Evolutionary conservation across 2,329 filamentous ascomycete species (phyloP), one percentile per base, ranked within the genome.

Genomic region (Xylariaceae sp.): DNA sequence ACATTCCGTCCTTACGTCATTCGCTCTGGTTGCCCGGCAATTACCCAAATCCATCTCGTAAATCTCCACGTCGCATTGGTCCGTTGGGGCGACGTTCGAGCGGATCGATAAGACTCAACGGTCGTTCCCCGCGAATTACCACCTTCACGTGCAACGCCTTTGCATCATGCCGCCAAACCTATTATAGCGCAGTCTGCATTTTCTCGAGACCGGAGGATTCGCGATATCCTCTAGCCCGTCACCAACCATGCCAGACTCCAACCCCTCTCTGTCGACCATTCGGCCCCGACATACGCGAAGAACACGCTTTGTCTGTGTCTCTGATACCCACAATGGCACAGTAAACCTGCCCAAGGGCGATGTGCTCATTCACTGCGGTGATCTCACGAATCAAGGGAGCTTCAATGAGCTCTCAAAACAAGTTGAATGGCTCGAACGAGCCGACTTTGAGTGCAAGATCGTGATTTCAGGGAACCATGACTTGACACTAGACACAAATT

Each of bases 401-500:
- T 76, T 77, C 64, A 76, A 75, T 5, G 83, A 86, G 71, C 75
- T 91, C 15, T 79, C 81, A 53, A 86, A 81, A 66, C 80, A 83
- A 0, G 77, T 88, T 0, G 74, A 77, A 17, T 92, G 88, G 88
- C 76, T 92, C 6, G 83, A 88, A 64, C 80, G 80, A 56, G 80
- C 85, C 2, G 78, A 85, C 53, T 90, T 89, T 63, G 85, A 89
- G 66, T 80, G 79, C 66, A 91, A 89, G 70, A 83, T 91, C 63
- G 80, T 90, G 45, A 74, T 90, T 64, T 87, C 86, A 63, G 87
- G 88, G 34, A 92, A 92, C 69, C 89, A 92, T 72, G 89, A 92
- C 68, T 77, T 89, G 53, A 88, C 87, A 0, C 80, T 92, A 5
- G 88, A 91, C 67, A 65, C 75, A n/a, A 70, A 76, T 2, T 90